Conservation (phyloP, 1,284 basidiomycete genomes). For the Irpex sp. region DNA sequence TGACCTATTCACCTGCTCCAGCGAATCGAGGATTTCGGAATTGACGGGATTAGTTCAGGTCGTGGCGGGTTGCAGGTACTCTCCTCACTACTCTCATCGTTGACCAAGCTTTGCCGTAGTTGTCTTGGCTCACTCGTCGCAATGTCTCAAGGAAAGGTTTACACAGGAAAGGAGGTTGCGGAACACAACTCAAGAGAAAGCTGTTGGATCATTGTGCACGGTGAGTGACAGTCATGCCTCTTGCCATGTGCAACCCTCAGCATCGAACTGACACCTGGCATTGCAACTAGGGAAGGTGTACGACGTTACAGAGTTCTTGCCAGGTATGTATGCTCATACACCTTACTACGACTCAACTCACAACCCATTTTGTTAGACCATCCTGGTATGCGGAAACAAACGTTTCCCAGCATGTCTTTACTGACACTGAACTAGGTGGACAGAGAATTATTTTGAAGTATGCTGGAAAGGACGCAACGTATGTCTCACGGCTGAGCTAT, state of each 20-base stretch:
- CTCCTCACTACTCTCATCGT: neutral
- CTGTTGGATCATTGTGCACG: conserved; percentile 77
- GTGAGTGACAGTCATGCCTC: conserved; percentile 27
- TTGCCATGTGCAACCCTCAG: neutral
- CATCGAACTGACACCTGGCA: no score
- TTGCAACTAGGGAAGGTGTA: conserved; percentile 53
- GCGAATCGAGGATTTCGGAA: neutral
- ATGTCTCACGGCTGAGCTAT: conserved; percentile 18
- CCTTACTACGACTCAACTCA: neutral
- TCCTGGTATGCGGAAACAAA: conserved; percentile 31
- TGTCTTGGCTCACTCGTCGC: neutral
- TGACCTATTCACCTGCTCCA: neutral
- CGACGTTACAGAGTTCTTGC: conserved; percentile 68
- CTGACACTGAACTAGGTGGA: conserved; percentile 22
- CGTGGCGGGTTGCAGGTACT: neutral
- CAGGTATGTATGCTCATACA: conserved; percentile 32
- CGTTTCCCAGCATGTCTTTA: neutral
- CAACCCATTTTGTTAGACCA: conserved; percentile 33
- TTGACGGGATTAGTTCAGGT: neutral
- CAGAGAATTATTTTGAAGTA: conserved; percentile 64
- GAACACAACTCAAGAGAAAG: conserved; percentile 44
- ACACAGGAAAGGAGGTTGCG: conserved; percentile 27
- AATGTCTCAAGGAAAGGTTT: conserved; percentile 23
- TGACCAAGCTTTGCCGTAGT: neutral
- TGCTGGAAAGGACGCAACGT: conserved; percentile 75